Conservation (phyloP, 441 rosid genomes). For the Cnidoscolus chayamansa region DNA sequence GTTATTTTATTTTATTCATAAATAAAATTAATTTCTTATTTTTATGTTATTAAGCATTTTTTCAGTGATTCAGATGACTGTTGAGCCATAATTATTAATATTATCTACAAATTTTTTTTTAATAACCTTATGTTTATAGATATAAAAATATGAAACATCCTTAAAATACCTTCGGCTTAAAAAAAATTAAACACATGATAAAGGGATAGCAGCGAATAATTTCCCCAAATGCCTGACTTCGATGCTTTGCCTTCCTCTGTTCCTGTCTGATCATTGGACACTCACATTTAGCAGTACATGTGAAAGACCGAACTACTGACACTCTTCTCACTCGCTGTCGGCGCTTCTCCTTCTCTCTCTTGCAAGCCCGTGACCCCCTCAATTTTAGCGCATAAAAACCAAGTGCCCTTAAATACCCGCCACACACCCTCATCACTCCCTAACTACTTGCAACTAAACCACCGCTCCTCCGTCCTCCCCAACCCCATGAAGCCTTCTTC, state of each 20-base stretch:
- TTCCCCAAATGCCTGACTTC: too few species aligned
- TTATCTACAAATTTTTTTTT: too few species aligned
- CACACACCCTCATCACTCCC: not conserved
- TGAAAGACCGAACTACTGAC: slow-evolving; percentile 16
- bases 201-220: too few species aligned
- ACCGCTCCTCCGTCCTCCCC: not conserved
- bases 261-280: not conserved
- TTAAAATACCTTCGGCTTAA: too few species aligned
- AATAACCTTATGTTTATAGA: too few species aligned
- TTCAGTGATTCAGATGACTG: too few species aligned
- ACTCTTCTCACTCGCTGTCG: slow-evolving; percentile 20
- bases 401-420: not conserved
- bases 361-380: slow-evolving; percentile 7
- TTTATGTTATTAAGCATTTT: too few species aligned
- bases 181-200: too few species aligned
- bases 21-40: too few species aligned
- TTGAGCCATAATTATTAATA: too few species aligned
- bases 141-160: too few species aligned
- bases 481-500: slow-evolving; percentile 19
- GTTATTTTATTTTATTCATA: too few species aligned
- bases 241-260: not conserved
- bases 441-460: not conserved
- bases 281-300: slow-evolving; percentile 6
- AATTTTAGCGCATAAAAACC: slow-evolving; percentile 3
- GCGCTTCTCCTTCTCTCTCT: slow-evolving; percentile 5